Base-by-base conservation (phyloP, 352 stramenopile genomes). In the Phytophthora agathidicida region DNA sequence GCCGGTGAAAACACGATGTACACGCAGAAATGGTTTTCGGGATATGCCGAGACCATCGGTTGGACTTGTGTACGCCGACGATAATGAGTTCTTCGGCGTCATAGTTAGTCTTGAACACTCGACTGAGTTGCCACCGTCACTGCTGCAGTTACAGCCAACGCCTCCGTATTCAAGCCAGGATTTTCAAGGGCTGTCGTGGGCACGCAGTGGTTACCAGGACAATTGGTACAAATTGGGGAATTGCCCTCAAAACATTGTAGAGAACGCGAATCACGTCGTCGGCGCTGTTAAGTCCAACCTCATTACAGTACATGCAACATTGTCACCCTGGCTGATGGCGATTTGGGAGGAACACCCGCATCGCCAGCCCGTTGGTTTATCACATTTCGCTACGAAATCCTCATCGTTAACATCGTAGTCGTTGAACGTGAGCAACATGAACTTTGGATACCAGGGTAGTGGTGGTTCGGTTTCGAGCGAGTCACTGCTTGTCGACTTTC, bases 81-180 rank as follows among this genome's bases (percentile, higher is more conserved):
- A 65, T 22, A 76, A 85, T 23, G 77, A 73, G 19, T 69, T 57
- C 14, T 71, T 53, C 26, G 30, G 43, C 7, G 46, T 67, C 3
- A 71, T 31, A 71, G 26, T 11, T 60, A 65, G 6, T 49, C 39
- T 6, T 10, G 38, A 51, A 20, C 70, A 78, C 38, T 73, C 56
- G 8, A 44, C 53, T 7, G 55, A 39, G 14, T 44, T 57, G 16
- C 64, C 37, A 19, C n/a, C n/a, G n/a, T 48, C 44, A 14, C 49
- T 58, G 11, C 53, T 60, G 57, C 76, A 86, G 20, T 85, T 72
- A 62, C 65, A 87, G 58, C 69, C 73, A 24, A 65, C 71, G 8
- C 73, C 77, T 33, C 75, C 77, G 52, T 85, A 85, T 47, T 86
- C 75, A 64, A 86, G 77, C n/a, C n/a, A n/a, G n/a, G n/a, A n/a